A percentile compares a stretch with the other conserved stretches of the same genome.
phyloP scores from a whole-genome alignment of 306 rosid genomes.

The Luffa acutangula region DNA sequence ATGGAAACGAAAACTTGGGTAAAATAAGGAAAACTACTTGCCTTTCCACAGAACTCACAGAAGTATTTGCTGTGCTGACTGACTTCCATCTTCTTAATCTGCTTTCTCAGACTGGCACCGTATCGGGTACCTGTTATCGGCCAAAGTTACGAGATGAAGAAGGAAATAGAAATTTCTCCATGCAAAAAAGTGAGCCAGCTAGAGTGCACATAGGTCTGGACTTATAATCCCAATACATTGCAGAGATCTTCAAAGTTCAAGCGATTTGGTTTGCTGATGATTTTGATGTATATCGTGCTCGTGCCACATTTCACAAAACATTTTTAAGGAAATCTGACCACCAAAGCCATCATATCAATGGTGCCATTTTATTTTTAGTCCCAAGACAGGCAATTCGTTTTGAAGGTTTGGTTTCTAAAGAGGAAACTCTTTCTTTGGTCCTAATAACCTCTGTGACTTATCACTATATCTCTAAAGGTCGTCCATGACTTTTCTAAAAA shows the following conservation, averaged over 20 bases:
- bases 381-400: constrained; percentile 66
- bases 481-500: neutral
- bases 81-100: constrained; percentile 93
- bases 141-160: neutral
- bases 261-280: constrained; percentile 77
- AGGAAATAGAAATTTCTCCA: neutral
- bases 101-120: constrained; percentile 88
- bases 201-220: neutral
- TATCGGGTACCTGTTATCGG: constrained; percentile 56
- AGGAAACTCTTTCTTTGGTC: neutral
- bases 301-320: constrained; percentile 78
- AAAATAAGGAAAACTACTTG: constrained; percentile 6
- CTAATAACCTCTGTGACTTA: neutral
- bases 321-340: constrained; percentile 90
- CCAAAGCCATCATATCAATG: constrained; percentile 83
- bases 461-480: neutral
- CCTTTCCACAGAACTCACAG: constrained; percentile 93
- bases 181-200: neutral
- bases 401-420: constrained; percentile 30
- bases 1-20: neutral
- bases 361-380: constrained; percentile 81
- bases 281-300: constrained; percentile 85
- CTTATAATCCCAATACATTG: neutral
- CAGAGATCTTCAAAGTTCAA: constrained; percentile 12
- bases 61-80: constrained; percentile 84